Percentiles rank a stretch among this genome's conserved stretches.
Evolutionary conservation across 148 eudicot genomes (phyloP).

Genomic region (Rhododendron kiyosumense): DNA sequence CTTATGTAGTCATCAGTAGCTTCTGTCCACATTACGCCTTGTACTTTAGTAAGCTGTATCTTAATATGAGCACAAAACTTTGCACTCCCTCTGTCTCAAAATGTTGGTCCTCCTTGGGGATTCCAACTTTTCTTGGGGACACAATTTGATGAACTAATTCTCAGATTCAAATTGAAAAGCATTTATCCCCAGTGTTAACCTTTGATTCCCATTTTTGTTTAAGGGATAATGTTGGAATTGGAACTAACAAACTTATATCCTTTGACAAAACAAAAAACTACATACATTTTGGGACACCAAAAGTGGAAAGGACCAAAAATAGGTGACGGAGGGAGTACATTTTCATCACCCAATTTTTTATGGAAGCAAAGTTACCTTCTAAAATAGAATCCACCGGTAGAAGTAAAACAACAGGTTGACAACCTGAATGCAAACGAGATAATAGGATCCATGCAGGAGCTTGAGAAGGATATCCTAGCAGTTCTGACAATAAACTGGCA

Average conservation of each 20-base stretch:
- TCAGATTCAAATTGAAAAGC: background rate
- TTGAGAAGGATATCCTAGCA: conserved; percentile 31
- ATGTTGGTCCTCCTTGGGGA: background rate
- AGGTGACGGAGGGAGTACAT: background rate
- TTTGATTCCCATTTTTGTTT: background rate
- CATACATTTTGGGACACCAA: background rate
- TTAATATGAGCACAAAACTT: background rate
- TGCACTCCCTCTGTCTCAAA: background rate
- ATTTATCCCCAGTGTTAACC: background rate
- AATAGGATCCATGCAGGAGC: conserved; percentile 59
- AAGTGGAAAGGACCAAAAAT: background rate
- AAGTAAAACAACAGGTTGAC: conserved; percentile 61
- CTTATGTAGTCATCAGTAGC: conserved; percentile 30
- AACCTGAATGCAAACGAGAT: conserved; percentile 58
- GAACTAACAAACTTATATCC: background rate
- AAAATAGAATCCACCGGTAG: conserved; percentile 50
- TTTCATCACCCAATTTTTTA: background rate
- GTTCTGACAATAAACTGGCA: conserved; percentile 49
- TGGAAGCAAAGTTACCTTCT: conserved; percentile 8
- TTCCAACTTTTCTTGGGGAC: background rate
- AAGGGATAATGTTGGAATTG: background rate
- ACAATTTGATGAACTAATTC: background rate
- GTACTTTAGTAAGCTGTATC: background rate
- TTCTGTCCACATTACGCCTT: conserved; percentile 8
- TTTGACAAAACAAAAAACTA: background rate